A percentile compares a stretch with the other conserved stretches of the same genome.
Conservation (phyloP, 805 yeast species). For the Limtongozyma cylindracea region DNA sequence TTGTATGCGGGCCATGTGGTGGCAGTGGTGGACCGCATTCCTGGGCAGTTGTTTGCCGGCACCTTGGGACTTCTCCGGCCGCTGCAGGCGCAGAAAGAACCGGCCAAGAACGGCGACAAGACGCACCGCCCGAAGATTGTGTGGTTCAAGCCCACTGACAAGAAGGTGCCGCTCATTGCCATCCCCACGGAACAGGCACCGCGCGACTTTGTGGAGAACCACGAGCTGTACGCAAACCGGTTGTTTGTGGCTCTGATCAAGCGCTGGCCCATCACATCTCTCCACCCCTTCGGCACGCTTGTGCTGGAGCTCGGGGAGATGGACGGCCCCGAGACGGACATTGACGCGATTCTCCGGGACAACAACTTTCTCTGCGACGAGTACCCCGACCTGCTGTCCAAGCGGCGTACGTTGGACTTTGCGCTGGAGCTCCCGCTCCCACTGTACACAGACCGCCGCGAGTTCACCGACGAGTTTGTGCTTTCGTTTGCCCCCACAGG, state of each 20-base stretch:
- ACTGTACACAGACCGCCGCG: slow-evolving; percentile 12
- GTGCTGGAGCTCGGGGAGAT: slow-evolving; percentile 32
- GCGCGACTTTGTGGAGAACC: slow-evolving; percentile 79
- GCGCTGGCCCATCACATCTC: slow-evolving; percentile 97
- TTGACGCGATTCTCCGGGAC: slow-evolving; percentile 48
- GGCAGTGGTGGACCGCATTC: slow-evolving; percentile 91
- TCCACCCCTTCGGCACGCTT: slow-evolving; percentile 93
- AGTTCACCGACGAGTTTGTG: slow-evolving; percentile 31
- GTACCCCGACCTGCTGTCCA: slow-evolving; percentile 13
- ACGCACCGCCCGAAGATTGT: slow-evolving; percentile 77
- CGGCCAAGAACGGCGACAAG: slow-evolving; percentile 15
- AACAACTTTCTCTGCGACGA: slow-evolving; percentile 66
- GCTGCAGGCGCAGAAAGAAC: slow-evolving; percentile 59
- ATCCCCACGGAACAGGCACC: slow-evolving; percentile 98
- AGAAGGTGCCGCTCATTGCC: slow-evolving; percentile 92
- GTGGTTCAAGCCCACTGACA: slow-evolving; percentile 97
- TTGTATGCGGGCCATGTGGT: slow-evolving; percentile 95
- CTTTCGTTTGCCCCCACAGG: slow-evolving; percentile 37
- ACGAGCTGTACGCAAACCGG: slow-evolving; percentile 56
- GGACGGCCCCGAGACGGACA: not conserved
- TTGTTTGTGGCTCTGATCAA: slow-evolving; percentile 87
- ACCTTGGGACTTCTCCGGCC: slow-evolving; percentile 87
- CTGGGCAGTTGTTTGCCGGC: slow-evolving; percentile 90
- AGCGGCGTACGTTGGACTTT: slow-evolving; percentile 7
- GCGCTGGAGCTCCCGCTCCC: slow-evolving; percentile 10